Percentiles rank a stretch among this genome's conserved stretches.
phyloP scores from a whole-genome alignment of 176 grass and related monocot genomes.

The Secale cereale region DNA sequence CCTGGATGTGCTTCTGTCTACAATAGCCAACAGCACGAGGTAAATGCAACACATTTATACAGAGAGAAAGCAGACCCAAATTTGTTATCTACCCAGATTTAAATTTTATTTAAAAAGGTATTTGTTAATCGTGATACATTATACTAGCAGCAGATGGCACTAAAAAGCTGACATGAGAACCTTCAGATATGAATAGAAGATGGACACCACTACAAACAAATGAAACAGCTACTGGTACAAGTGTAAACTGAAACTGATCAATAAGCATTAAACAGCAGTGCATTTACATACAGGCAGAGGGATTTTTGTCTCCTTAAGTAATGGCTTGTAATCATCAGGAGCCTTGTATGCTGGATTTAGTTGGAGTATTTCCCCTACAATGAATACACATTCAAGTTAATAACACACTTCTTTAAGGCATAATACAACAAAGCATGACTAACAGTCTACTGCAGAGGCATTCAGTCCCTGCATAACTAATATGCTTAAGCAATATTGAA shows the following conservation, averaged over 20 bases:
- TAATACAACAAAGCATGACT: not conserved
- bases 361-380: slow-evolving; percentile 76
- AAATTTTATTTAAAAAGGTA: not conserved
- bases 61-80: slow-evolving; percentile 13
- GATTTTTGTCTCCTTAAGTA: slow-evolving; percentile 83
- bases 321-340: slow-evolving; percentile 79
- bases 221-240: slow-evolving; percentile 9
- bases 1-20: slow-evolving; percentile 61
- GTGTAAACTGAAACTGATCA: slow-evolving; percentile 20
- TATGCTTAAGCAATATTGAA: slow-evolving; percentile 13
- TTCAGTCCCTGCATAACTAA: not conserved
- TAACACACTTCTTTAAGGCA: not conserved
- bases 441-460: not conserved
- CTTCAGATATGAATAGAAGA: not conserved
- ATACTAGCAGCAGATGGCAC: not conserved
- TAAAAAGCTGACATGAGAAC: not conserved
- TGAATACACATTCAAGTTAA: slow-evolving; percentile 24
- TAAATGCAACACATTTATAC: slow-evolving; percentile 8
- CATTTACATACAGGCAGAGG: slow-evolving; percentile 63
- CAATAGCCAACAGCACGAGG: slow-evolving; percentile 28
- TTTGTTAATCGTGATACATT: not conserved
- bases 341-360: slow-evolving; percentile 79
- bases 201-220: not conserved
- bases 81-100: not conserved
- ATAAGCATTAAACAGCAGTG: slow-evolving; percentile 15